phyloP scores from a whole-genome alignment of 345 rosid species.

The Rhizophora apiculata region DNA sequence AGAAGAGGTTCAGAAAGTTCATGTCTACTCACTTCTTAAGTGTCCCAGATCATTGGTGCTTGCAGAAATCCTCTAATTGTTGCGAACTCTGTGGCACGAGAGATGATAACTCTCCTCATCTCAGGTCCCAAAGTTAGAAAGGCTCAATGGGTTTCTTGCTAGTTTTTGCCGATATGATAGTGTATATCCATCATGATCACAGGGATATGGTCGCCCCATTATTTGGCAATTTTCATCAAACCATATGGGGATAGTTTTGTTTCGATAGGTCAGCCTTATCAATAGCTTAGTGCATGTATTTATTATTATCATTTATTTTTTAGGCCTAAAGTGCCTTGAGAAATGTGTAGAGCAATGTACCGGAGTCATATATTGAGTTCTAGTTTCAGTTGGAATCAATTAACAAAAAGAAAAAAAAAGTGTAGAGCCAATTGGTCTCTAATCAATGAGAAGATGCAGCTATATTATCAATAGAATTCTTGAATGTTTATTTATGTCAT shows the following conservation, averaged over 20 bases:
- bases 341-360: slow-evolving; percentile 34
- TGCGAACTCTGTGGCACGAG: slow-evolving; percentile 41
- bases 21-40: slow-evolving; percentile 77
- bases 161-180: slow-evolving; percentile 10
- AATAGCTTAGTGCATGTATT: slow-evolving; percentile 6
- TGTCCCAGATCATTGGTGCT: slow-evolving; percentile 92
- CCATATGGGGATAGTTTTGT: slow-evolving; percentile 39
- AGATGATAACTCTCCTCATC: slow-evolving; percentile 22
- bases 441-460: too few species aligned
- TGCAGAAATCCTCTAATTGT: slow-evolving; percentile 29
- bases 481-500: too few species aligned
- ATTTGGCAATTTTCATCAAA: slow-evolving; percentile 55
- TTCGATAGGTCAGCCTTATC: slow-evolving; percentile 19
- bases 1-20: slow-evolving; percentile 89
- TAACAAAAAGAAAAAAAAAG: too few species aligned
- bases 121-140: slow-evolving; percentile 8
- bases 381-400: too few species aligned
- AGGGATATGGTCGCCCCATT: slow-evolving; percentile 39
- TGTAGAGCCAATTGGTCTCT: too few species aligned
- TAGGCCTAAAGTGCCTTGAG: slow-evolving; percentile 17
- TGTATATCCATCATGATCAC: slow-evolving; percentile 26
- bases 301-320: slow-evolving; percentile 6
- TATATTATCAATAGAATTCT: too few species aligned
- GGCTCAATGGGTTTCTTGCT: slow-evolving; percentile 8
- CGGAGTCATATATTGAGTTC: too few species aligned